phyloP scores from a whole-genome alignment of 768 basidiomycete genomes.

The Floccularia luteovirens region DNA sequence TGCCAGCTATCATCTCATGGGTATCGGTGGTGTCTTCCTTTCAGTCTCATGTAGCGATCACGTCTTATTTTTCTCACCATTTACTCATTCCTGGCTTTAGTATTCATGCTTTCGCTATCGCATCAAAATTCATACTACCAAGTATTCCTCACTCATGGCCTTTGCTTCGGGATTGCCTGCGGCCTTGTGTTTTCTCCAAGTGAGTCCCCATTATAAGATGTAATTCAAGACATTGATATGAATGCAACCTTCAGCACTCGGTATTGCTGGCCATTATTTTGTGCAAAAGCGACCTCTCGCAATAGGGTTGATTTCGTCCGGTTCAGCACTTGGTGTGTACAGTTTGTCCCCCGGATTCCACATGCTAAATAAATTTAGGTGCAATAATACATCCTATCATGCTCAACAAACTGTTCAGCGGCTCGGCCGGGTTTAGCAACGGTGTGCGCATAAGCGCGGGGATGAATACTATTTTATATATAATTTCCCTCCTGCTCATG shows the following conservation, averaged over 20 bases:
- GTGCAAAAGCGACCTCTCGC: conserved; percentile 26
- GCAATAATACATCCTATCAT: no score
- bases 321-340: conserved; percentile 11
- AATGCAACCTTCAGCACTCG: not conserved
- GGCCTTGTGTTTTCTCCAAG: conserved; percentile 40
- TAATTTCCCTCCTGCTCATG: conserved; percentile 10
- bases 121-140: conserved; percentile 27
- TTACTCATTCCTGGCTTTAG: not conserved
- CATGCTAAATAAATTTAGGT: conserved; percentile 33
- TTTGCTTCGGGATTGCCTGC: conserved; percentile 37
- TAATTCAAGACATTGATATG: not conserved
- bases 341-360: not conserved
- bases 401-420: conserved; percentile 28
- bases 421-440: conserved; percentile 11
- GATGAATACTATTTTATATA: conserved; percentile 8
- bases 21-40: conserved; percentile 10
- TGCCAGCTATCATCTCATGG: conserved; percentile 15
- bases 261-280: conserved; percentile 39
- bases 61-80: not conserved
- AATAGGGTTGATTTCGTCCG: conserved; percentile 33
- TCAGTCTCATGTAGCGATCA: not conserved
- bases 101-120: conserved; percentile 26
- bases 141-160: conserved; percentile 43
- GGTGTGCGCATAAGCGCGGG: conserved; percentile 11
- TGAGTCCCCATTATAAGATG: conserved; percentile 4